Evolutionary conservation across 495 filamentous ascomycete species (phyloP).

Genomic region (Xylaria sp.): DNA sequence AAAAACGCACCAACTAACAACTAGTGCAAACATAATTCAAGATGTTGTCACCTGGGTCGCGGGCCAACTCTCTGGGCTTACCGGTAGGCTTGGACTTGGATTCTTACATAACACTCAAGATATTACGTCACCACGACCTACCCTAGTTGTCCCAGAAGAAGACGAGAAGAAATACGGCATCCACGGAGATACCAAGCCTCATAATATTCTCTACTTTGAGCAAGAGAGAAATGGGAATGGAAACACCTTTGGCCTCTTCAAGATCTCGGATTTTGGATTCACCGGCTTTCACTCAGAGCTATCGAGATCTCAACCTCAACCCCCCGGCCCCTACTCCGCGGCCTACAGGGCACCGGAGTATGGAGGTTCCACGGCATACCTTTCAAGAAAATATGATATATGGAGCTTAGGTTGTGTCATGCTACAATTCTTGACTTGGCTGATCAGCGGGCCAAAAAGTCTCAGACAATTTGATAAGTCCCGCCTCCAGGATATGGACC

Average conservation of each 20-base stretch:
- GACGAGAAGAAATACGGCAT: slow-evolving; percentile 2
- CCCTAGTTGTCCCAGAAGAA: neutral
- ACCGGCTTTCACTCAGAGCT: neutral
- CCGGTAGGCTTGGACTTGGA: slow-evolving; percentile 1
- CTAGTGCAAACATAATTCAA: neutral
- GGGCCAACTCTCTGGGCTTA: neutral
- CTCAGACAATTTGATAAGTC: neutral
- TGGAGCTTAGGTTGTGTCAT: slow-evolving; percentile 2
- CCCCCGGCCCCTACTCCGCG: neutral
- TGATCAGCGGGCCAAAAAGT: neutral
- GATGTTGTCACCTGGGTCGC: neutral
- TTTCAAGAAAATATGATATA: slow-evolving; percentile 7
- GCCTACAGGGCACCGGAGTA: slow-evolving; percentile 1
- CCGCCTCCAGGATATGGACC: neutral
- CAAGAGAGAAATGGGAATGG: neutral
- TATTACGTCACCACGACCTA: neutral
- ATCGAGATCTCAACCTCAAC: neutral
- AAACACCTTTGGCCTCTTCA: neutral
- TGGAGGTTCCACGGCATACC: neutral
- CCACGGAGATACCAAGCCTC: slow-evolving; percentile 1
- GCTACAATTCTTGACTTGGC: slow-evolving; percentile 2
- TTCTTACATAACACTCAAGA: slow-evolving; percentile 17
- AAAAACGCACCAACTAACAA: neutral
- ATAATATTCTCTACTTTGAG: slow-evolving; percentile 9
- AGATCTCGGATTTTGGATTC: slow-evolving; percentile 7